Conservation (phyloP, 2,329 filamentous ascomycete species). For the Sporothrix globosa region DNA sequence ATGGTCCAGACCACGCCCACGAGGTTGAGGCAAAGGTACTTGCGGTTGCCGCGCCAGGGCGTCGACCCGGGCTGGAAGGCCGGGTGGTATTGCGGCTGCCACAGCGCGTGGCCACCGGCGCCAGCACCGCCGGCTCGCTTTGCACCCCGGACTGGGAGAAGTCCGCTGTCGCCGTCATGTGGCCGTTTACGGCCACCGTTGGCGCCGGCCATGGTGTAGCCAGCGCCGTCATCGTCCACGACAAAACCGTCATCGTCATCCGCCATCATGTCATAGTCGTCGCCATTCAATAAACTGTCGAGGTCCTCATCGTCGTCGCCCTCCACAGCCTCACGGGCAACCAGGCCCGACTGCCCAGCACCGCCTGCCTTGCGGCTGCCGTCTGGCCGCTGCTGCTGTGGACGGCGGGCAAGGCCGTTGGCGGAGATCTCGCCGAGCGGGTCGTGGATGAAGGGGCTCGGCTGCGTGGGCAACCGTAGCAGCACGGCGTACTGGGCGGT, state of each 20-base stretch:
- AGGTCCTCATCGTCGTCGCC: slow-evolving; percentile 29
- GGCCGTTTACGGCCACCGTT: slow-evolving; percentile 56
- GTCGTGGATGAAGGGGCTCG: slow-evolving; percentile 84
- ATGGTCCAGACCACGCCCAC: slow-evolving; percentile 97
- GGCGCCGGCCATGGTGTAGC: slow-evolving; percentile 63
- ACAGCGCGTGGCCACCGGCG: slow-evolving; percentile 39
- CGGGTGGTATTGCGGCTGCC: slow-evolving; percentile 71
- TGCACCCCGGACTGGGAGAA: slow-evolving; percentile 47
- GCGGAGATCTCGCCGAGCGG: slow-evolving; percentile 70
- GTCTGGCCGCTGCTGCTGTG: slow-evolving; percentile 21
- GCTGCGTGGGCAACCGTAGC: slow-evolving; percentile 64
- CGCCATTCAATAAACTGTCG: slow-evolving; percentile 56
- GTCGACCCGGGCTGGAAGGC: slow-evolving; percentile 93
- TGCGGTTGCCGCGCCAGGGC: slow-evolving; percentile 91
- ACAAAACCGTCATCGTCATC: slow-evolving; percentile 76
- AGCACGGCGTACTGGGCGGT: slow-evolving; percentile 60
- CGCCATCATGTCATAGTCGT: slow-evolving; percentile 62
- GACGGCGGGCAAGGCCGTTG: slow-evolving; percentile 50
- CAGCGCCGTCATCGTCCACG: slow-evolving; percentile 91
- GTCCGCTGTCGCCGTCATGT: slow-evolving; percentile 53
- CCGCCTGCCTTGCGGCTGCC: background rate
- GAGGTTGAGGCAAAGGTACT: slow-evolving; percentile 90
- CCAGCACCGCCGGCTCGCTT: slow-evolving; percentile 53
- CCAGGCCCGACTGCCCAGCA: slow-evolving; percentile 17
- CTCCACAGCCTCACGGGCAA: slow-evolving; percentile 25